Conservation (phyloP, 495 filamentous ascomycete species). For the Neurospora sp. region DNA sequence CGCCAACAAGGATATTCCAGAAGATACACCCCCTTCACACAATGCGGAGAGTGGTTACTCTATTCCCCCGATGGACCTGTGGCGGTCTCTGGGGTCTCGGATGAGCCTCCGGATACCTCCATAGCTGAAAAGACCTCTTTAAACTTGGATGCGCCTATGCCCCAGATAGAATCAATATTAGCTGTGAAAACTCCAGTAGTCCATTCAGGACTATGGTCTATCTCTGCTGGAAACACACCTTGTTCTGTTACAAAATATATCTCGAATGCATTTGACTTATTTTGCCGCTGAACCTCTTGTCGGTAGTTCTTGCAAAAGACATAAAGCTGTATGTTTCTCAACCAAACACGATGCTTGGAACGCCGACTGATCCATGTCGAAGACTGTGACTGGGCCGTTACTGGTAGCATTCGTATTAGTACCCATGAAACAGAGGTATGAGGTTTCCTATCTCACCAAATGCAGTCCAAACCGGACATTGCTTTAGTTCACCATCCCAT, state of each 20-base stretch:
- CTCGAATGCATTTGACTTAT: constrained; percentile 34
- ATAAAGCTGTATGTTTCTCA: constrained; percentile 51
- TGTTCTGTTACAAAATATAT: constrained; percentile 34
- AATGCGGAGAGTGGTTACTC: not conserved
- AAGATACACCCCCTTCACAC: not conserved
- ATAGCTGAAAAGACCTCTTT: constrained; percentile 27
- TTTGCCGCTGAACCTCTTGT: constrained; percentile 35
- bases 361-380: constrained; percentile 46
- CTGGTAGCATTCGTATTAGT: constrained; percentile 17
- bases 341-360: constrained; percentile 42
- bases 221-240: constrained; percentile 10
- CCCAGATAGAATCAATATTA: not conserved
- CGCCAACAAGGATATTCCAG: not conserved
- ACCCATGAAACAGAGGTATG: not conserved
- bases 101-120: constrained; percentile 14
- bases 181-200: not conserved
- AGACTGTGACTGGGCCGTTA: constrained; percentile 49
- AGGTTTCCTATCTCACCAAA: constrained; percentile 37
- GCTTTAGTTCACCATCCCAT: constrained; percentile 37
- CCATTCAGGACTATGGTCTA: not conserved
- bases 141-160: constrained; percentile 27
- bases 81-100: constrained; percentile 16
- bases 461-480: constrained; percentile 64
- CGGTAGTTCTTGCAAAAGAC: constrained; percentile 54
- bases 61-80: constrained; percentile 2